Evolutionary conservation across 2,329 filamentous ascomycete genomes (phyloP), one percentile per base, ranked within the genome.

Genomic region (Trichophyton equinum): DNA sequence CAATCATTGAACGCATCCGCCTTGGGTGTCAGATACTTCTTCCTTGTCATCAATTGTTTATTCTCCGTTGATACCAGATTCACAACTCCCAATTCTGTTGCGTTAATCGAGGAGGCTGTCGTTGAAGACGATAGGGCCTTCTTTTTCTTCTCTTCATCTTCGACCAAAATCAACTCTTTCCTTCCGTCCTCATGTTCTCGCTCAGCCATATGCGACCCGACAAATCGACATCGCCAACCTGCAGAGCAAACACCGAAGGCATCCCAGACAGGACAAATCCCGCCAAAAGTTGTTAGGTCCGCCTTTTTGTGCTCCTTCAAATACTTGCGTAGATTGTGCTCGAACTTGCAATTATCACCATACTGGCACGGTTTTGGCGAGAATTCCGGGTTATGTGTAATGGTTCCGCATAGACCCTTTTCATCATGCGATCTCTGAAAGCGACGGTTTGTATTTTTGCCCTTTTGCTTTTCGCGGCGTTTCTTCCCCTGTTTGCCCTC

Each of bases 221-320:
- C 87, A 70, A 96, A 95, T 22, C 92, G 87, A 72, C 94, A 99
- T 72, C 92, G 95, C 91, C 92, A 99, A 4, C 94, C 94, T 13
- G 87, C 83, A 57, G 83, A 81, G 68, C 94, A 99, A 64, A 80
- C 83, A 11, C 91, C 91, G 65, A 86, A 83, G 15, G 79, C 78
- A 65, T 89, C 85, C 73, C 85, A 96, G 7, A 95, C 82, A 0
- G 91, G 92, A 69, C 94, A 99, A 64, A 86, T 79, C 5, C 89
- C 87, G 47, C 79, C 81, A 68, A 95, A 87, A 0, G 87, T 89
- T 4, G 81, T 81, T 44, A 96, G 79, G 69, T 97, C 89, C 63
- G 84, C 84, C 51, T 89, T 84, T 65, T 92, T 91, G 63, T 91
- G 88, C 61, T 94, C 84, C 36, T 82, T 82, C 57, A 99, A 77